A percentile compares a stretch with the other conserved stretches of the same genome.
phyloP scores from a whole-genome alignment of 495 filamentous ascomycete species.

The Hypoxylon fragiforme region DNA sequence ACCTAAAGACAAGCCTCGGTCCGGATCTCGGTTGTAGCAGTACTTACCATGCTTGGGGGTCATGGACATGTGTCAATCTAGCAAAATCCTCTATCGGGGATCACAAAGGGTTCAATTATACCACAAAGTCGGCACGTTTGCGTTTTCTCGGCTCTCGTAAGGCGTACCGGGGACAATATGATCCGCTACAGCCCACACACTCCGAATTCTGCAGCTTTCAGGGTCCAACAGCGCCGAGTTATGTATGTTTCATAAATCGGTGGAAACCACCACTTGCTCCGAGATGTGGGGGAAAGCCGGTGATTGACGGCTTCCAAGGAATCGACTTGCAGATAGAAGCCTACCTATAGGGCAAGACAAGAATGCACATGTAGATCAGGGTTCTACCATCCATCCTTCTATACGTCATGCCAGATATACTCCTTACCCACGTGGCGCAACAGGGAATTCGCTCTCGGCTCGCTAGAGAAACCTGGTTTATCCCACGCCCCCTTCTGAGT shows the following conservation, averaged over 20 bases:
- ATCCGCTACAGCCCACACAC: background rate
- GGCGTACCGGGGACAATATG: background rate
- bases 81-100: no score
- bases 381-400: slow-evolving; percentile 8
- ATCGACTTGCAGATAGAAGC: slow-evolving; percentile 6
- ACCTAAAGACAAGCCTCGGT: background rate
- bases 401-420: slow-evolving; percentile 24
- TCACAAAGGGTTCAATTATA: no score
- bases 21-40: slow-evolving; percentile 1
- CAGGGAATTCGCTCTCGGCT: slow-evolving; percentile 16
- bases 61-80: no score
- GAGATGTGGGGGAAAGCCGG: slow-evolving; percentile 15
- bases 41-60: slow-evolving; percentile 6
- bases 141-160: background rate
- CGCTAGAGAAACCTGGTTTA: slow-evolving; percentile 10
- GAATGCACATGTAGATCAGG: slow-evolving; percentile 8
- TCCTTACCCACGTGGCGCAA: slow-evolving; percentile 24
- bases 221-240: slow-evolving; percentile 1
- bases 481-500: slow-evolving; percentile 9
- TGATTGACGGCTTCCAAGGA: slow-evolving; percentile 10
- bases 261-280: slow-evolving; percentile 11
- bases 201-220: background rate
- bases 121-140: slow-evolving; percentile 2
- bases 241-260: background rate
- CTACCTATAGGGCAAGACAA: slow-evolving; percentile 17